Evolutionary conservation across 2,329 filamentous ascomycete genomes (phyloP).

Genomic region (Colletotrichum gigasporum): DNA sequence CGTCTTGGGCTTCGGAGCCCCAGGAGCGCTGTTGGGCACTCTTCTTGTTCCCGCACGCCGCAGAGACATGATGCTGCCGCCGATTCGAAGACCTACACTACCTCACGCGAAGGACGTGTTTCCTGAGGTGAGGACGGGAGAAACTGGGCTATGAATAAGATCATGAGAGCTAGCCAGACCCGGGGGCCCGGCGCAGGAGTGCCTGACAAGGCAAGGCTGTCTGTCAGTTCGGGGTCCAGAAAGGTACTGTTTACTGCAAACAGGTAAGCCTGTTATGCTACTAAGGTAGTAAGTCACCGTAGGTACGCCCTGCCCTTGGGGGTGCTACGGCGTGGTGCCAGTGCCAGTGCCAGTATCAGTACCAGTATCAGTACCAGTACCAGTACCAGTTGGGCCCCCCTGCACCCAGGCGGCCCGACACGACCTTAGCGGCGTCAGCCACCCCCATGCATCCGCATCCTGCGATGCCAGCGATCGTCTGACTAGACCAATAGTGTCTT

Average conservation of each 20-base stretch:
- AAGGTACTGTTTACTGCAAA: too few relatives aligned
- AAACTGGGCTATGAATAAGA: slow-evolving; percentile 13
- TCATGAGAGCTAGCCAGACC: background rate
- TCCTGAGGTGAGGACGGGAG: background rate
- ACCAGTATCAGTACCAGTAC: too few relatives aligned
- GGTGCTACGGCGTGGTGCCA: too few relatives aligned
- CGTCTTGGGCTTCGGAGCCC: slow-evolving; percentile 39
- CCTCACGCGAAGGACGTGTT: background rate
- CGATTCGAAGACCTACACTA: background rate
- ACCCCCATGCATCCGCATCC: slow-evolving; percentile 22
- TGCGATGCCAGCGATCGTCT: slow-evolving; percentile 15
- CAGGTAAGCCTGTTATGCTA: too few relatives aligned
- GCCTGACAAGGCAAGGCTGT: slow-evolving; percentile 17
- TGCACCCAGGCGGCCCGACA: slow-evolving; percentile 27
- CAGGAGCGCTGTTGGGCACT: slow-evolving; percentile 21
- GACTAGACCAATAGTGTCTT: slow-evolving; percentile 15
- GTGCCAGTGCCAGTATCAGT: too few relatives aligned
- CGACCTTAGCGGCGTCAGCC: slow-evolving; percentile 26
- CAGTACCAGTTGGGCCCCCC: slow-evolving; percentile 8
- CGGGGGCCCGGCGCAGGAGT: slow-evolving; percentile 12
- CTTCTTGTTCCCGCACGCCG: slow-evolving; percentile 22
- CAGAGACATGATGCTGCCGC: slow-evolving; percentile 24
- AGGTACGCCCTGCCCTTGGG: too few relatives aligned
- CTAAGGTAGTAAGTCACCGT: too few relatives aligned
- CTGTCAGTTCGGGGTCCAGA: slow-evolving; percentile 4